phyloP scores from a whole-genome alignment of 495 filamentous ascomycete genomes.

The Penicillium taxi region DNA sequence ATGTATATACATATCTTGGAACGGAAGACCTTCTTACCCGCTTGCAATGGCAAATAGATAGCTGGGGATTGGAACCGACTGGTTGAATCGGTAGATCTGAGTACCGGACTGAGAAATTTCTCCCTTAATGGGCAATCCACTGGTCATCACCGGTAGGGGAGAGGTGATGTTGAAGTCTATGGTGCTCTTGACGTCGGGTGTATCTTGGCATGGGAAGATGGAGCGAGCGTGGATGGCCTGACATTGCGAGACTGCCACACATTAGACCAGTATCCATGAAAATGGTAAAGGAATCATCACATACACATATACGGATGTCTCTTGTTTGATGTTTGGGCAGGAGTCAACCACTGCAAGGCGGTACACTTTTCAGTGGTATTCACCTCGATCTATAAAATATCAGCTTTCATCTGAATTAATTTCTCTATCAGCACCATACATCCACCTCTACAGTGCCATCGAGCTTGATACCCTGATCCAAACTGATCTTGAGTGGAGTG shows the following conservation, averaged over 20 bases:
- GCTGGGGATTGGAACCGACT: conserved; percentile 84
- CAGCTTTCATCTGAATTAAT: no score
- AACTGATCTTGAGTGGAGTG: conserved; percentile 63
- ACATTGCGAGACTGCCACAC: conserved; percentile 69
- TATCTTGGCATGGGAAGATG: conserved; percentile 94
- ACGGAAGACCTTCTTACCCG: conserved; percentile 36
- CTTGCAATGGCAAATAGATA: conserved; percentile 91
- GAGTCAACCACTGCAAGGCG: conserved; percentile 86
- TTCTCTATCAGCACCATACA: conserved; percentile 30
- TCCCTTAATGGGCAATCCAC: conserved; percentile 62
- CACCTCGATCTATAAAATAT: conserved; percentile 44
- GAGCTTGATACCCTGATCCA: conserved; percentile 54
- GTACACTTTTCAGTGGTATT: conserved; percentile 80
- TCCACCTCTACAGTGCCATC: conserved; percentile 56
- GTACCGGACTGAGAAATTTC: conserved; percentile 32
- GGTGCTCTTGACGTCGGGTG: conserved; percentile 87
- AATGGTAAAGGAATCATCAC: conserved; percentile 8
- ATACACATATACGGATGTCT: conserved; percentile 89
- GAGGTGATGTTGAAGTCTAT: conserved; percentile 83
- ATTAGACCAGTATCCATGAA: background rate
- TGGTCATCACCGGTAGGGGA: conserved; percentile 79
- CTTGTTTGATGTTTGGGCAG: conserved; percentile 84
- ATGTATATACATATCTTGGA: no score
- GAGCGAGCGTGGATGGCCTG: conserved; percentile 92
- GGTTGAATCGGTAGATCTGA: conserved; percentile 70